Evolutionary conservation across 2,329 filamentous ascomycete genomes (phyloP).

Genomic region (Colletotrichum karsti): DNA sequence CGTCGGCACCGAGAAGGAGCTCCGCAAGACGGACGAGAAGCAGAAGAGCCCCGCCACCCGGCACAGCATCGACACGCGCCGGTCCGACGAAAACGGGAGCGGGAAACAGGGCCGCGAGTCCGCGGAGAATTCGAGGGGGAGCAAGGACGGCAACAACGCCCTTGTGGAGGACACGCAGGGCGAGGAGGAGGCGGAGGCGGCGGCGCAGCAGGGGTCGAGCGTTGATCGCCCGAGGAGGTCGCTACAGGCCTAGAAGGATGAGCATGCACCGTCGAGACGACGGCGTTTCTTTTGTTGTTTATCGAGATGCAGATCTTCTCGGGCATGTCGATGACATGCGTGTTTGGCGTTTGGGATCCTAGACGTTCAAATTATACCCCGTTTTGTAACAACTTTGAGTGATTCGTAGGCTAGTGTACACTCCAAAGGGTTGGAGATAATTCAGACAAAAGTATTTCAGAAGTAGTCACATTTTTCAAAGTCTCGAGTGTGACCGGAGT

Average conservation of each 20-base stretch:
- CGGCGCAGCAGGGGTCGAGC: background rate
- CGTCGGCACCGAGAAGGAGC: constrained; percentile 35
- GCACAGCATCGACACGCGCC: constrained; percentile 16
- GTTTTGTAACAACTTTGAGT: background rate
- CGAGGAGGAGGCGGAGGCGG: constrained; percentile 1
- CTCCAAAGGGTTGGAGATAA: background rate
- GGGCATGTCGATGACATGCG: background rate
- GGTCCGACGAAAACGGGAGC: background rate
- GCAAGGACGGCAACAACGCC: background rate
- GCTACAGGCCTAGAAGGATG: constrained; percentile 10
- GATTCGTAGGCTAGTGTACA: background rate
- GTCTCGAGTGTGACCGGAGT: background rate
- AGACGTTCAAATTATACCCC: constrained; percentile 20
- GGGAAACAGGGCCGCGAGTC: background rate
- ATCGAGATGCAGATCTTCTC: background rate
- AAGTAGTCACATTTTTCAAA: background rate
- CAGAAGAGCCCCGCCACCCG: constrained; percentile 20
- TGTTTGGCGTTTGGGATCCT: constrained; percentile 7
- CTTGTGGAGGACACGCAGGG: constrained; percentile 12
- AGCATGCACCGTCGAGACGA: background rate
- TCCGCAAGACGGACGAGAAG: constrained; percentile 30
- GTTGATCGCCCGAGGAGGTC: constrained; percentile 14
- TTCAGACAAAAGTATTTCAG: background rate
- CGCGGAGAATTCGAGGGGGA: background rate
- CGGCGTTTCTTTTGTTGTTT: constrained; percentile 3